phyloP scores from a whole-genome alignment of 148 eudicot species.

The Fagopyrum tataricum region DNA sequence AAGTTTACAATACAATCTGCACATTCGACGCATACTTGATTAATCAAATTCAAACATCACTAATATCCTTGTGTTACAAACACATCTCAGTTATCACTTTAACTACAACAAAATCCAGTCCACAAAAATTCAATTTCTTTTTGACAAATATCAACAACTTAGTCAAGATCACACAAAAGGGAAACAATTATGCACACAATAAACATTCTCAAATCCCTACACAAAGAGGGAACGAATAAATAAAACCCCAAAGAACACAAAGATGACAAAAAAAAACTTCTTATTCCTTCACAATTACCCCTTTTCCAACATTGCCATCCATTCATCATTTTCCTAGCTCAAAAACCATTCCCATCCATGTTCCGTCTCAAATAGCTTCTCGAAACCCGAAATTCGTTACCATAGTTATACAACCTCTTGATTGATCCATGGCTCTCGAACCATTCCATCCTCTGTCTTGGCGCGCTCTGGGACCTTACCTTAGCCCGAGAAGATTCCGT shows the following conservation, averaged over 20 bases:
- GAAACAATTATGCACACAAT: constrained; percentile 5
- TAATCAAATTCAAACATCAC: neutral
- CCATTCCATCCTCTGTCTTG: constrained; percentile 1
- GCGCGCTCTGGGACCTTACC: constrained; percentile 16
- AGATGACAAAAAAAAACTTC: neutral
- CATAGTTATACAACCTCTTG: constrained; percentile 7
- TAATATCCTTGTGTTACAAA: neutral
- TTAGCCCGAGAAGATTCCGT: constrained; percentile 16
- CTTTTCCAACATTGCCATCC: neutral
- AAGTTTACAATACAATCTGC: too few species aligned
- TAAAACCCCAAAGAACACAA: neutral
- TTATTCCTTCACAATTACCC: neutral
- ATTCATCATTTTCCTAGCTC: neutral
- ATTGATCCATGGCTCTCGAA: constrained; percentile 12
- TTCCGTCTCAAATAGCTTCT: neutral
- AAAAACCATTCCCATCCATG: neutral
- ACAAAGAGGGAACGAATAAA: neutral
- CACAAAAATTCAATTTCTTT: neutral
- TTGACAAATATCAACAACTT: neutral
- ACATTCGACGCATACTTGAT: too few species aligned
- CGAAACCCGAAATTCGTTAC: neutral
- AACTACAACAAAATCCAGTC: neutral
- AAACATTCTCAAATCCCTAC: neutral
- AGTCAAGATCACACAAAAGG: neutral
- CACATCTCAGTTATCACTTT: neutral